Evolutionary conservation across 495 filamentous ascomycete species (phyloP).

Genomic region (Chaetomium cochliodes): DNA sequence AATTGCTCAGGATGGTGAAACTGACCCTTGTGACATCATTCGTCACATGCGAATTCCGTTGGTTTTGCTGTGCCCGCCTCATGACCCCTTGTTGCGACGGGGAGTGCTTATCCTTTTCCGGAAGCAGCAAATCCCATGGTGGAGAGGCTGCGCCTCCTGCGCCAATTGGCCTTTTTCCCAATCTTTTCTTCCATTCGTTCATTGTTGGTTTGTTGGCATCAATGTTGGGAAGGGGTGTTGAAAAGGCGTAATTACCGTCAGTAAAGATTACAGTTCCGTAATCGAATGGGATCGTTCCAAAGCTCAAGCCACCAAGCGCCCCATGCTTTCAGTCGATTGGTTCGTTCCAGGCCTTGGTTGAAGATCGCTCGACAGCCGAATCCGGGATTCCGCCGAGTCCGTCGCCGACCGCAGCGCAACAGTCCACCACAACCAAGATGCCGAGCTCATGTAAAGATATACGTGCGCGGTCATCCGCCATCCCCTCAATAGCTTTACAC

Average conservation of each 20-base stretch:
- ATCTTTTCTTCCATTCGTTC: too few relatives aligned
- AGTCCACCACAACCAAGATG: slow-evolving; percentile 57
- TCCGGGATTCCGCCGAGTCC: background rate
- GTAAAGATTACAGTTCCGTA: background rate
- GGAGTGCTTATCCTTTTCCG: too few relatives aligned
- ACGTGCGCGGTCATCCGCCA: slow-evolving; percentile 49
- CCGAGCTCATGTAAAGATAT: slow-evolving; percentile 96
- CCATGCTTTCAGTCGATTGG: background rate
- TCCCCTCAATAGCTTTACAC: background rate
- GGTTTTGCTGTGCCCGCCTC: slow-evolving; percentile 15
- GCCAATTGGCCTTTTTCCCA: too few relatives aligned
- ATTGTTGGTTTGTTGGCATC: too few relatives aligned
- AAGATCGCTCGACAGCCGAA: background rate
- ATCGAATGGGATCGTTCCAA: background rate
- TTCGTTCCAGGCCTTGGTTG: background rate
- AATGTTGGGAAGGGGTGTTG: too few relatives aligned
- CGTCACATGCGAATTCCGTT: slow-evolving; percentile 27
- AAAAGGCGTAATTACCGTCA: background rate
- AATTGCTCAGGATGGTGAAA: background rate
- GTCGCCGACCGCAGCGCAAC: slow-evolving; percentile 9
- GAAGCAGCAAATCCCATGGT: too few relatives aligned
- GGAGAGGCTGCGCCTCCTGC: too few relatives aligned
- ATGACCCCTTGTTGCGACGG: background rate
- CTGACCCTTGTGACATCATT: slow-evolving; percentile 24
- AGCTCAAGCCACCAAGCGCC: background rate